Base-by-base conservation (phyloP, 495 filamentous ascomycete species). In the Chaetomium tenue region DNA sequence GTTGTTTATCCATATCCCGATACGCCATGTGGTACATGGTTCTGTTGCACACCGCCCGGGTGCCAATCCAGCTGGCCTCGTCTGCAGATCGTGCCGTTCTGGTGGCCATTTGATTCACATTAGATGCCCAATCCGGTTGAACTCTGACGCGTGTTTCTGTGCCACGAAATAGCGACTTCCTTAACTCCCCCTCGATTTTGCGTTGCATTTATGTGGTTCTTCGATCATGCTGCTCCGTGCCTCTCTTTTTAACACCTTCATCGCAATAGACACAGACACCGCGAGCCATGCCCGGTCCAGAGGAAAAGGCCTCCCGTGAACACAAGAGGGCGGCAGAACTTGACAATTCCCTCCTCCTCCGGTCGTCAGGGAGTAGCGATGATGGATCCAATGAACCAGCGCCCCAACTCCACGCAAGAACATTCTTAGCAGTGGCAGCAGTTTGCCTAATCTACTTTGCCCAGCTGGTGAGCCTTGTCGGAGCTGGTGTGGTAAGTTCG, bases 361-460 rank as follows among this genome's bases (percentile, higher is more conserved):
- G 13, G 5, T 44, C 40, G 40, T 44, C 40, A 15, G 40, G 5
- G 16, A 44, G 40, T 15, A 44, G 40, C 6, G 2, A 44, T 18
- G 40, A 44, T 44, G 40, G 40, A 44, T 44, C 40, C 15, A 18
- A 18, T 18, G 5, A 44, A 4, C 13, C 15, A 1, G 40, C 40
- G 13, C 40, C 40, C 18, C 40, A 11, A 5, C 40, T 44, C 15
- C 40, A 44, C 5, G 40, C 40, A 2, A 44, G 5, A 18, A 44
- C 40, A 9, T 11, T 44, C 6, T 11, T 44, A 18, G 40, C 40
- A 15, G 40, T 77, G 4, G 59, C 74, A 16, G 66, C 75, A n/a
- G 72, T 76, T 0, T 67, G 69, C 48, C 30, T 76, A 16, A 77
- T 76, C 18, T 77, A 76, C 65, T 62, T 72, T 25, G 69, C 72